These are phyloP conservation scores for Candida insectorum DNA, from an alignment of 805 yeast genomes.

Conservation along the genomic window DNA sequence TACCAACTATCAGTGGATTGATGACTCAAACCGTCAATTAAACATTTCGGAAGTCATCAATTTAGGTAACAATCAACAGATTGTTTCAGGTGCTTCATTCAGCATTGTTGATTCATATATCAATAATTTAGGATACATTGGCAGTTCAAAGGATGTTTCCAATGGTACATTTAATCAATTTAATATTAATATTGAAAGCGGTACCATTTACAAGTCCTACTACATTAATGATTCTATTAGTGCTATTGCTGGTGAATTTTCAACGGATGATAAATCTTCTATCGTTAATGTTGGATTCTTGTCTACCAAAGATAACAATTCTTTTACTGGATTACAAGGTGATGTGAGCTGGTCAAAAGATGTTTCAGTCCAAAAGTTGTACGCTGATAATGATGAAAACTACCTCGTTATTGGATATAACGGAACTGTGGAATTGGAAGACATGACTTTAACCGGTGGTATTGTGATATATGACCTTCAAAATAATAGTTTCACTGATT, in stretches of 20 bases:
- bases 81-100: conserved; percentile 34
- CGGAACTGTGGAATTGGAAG: conserved; percentile 27
- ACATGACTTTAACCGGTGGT: conserved; percentile 31
- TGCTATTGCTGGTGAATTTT: conserved; percentile 60
- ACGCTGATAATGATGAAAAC: conserved; percentile 29
- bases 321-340: conserved; percentile 18
- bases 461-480: conserved; percentile 51
- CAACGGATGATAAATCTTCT: conserved; percentile 16
- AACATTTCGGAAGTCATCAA: conserved; percentile 25
- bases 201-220: conserved; percentile 28
- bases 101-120: conserved; percentile 27
- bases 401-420: conserved; percentile 46
- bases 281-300: conserved; percentile 30
- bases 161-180: conserved; percentile 16
- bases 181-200: conserved; percentile 20
- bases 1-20: conserved; percentile 32
- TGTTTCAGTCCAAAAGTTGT: conserved; percentile 27
- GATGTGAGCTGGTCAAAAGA: conserved; percentile 22
- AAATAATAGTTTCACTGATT: conserved; percentile 34
- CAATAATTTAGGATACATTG: conserved; percentile 14
- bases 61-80: conserved; percentile 23
- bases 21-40: conserved; percentile 19
- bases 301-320: conserved; percentile 14
- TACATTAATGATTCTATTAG: conserved; percentile 49
- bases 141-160: conserved; percentile 3